These are phyloP conservation scores for Globisporangium carolinianum DNA, from an alignment of 352 stramenopile genomes.

Conservation along the genomic window DNA sequence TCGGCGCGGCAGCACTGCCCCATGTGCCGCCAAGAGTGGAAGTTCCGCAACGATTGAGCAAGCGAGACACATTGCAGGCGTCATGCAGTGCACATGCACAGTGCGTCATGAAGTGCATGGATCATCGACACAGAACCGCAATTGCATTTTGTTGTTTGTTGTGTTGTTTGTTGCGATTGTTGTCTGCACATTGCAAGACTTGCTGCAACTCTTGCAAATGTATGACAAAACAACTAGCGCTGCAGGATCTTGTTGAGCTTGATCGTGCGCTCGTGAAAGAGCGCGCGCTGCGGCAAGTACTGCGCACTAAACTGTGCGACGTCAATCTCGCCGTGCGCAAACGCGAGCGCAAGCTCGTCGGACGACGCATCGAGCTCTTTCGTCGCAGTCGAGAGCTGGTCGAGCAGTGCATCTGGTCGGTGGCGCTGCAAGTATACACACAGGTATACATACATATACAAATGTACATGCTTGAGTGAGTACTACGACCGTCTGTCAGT, in stretches of 20 bases:
- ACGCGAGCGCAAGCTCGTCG: slow-evolving; percentile 67
- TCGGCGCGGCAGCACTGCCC: slow-evolving; percentile 79
- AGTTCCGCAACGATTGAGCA: slow-evolving; percentile 49
- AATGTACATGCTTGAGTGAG: neutral
- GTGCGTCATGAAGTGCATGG: too few species aligned
- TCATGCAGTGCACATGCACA: too few species aligned
- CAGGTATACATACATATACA: neutral
- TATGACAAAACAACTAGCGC: slow-evolving; percentile 20
- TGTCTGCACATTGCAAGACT: too few species aligned
- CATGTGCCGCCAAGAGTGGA: slow-evolving; percentile 87
- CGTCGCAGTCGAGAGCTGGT: slow-evolving; percentile 54
- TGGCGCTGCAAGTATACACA: slow-evolving; percentile 30
- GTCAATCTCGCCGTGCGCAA: slow-evolving; percentile 67
- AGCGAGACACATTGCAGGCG: neutral
- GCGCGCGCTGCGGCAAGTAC: slow-evolving; percentile 57
- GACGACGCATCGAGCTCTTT: slow-evolving; percentile 56
- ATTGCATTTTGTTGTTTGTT: neutral
- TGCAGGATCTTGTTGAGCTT: slow-evolving; percentile 66
- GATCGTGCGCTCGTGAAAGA: slow-evolving; percentile 73
- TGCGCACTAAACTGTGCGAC: slow-evolving; percentile 55
- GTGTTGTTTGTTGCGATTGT: too few species aligned
- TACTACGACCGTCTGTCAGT: neutral
- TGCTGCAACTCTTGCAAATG: too few species aligned
- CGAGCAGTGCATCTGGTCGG: slow-evolving; percentile 60
- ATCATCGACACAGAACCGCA: too few species aligned